Evolutionary conservation across 768 basidiomycete genomes (phyloP).

Genomic region (Ephemerocybe angulata): DNA sequence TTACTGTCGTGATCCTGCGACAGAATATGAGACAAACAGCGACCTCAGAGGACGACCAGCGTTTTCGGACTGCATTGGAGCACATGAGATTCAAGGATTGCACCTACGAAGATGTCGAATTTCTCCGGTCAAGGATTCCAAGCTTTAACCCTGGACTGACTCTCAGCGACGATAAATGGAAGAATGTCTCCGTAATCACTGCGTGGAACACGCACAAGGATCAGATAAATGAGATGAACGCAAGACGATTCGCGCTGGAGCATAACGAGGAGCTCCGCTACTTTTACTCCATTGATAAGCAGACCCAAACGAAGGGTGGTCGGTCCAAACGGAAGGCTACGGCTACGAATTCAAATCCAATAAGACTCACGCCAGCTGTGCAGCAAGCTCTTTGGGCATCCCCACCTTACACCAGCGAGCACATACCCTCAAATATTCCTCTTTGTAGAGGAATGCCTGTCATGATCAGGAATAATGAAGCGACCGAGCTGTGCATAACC

Average conservation of each 20-base stretch:
- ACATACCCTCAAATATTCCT: constrained; percentile 24
- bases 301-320: no score
- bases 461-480: constrained; percentile 27
- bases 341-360: no score
- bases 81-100: not conserved
- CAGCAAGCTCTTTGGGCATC: constrained; percentile 6
- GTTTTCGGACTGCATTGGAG: not conserved
- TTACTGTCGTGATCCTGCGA: constrained; percentile 30
- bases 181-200: no score
- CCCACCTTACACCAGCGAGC: constrained; percentile 7
- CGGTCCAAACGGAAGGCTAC: no score
- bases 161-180: constrained; percentile 15
- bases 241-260: no score
- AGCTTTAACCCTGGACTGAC: no score
- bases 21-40: constrained; percentile 32
- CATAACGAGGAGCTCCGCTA: no score
- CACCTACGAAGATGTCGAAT: not conserved
- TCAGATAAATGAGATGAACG: no score
- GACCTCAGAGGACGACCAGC: constrained; percentile 14
- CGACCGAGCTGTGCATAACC: constrained; percentile 31
- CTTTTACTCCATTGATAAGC: no score
- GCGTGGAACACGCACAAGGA: no score
- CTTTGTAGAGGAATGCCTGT: constrained; percentile 32
- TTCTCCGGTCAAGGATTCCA: constrained; percentile 2
- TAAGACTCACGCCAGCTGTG: constrained; percentile 18